Percentiles rank a stretch among this genome's conserved stretches.
phyloP scores from a whole-genome alignment of 2,329 filamentous ascomycete genomes.

The Fusarium papillatum region DNA sequence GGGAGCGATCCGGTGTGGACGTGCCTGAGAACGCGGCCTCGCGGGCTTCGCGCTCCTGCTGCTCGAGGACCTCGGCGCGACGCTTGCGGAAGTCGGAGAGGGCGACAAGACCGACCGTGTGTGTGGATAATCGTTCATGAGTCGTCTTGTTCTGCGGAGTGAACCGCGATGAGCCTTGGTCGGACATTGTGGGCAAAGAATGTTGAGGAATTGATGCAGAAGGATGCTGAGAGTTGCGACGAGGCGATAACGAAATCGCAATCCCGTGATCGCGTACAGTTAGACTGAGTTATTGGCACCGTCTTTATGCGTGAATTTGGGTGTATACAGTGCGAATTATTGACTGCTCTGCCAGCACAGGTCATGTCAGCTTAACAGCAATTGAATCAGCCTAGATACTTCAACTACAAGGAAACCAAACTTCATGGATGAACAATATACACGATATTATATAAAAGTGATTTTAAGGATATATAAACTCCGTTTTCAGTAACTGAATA shows the following conservation, averaged over 20 bases:
- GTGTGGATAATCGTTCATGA: slow-evolving; percentile 85
- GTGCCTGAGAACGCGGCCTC: slow-evolving; percentile 66
- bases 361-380: not conserved
- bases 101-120: slow-evolving; percentile 91
- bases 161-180: slow-evolving; percentile 70
- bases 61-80: slow-evolving; percentile 92
- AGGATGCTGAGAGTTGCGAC: not conserved
- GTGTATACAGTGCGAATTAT: not conserved
- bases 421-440: not conserved
- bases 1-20: slow-evolving; percentile 64
- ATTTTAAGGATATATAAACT: not conserved
- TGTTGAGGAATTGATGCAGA: not conserved
- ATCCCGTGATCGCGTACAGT: slow-evolving; percentile 17
- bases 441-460: not conserved
- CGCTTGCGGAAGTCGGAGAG: slow-evolving; percentile 97
- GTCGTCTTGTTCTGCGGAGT: slow-evolving; percentile 82
- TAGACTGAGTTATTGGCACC: not conserved
- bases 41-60: slow-evolving; percentile 85
- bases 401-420: not conserved
- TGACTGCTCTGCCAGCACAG: not conserved
- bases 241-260: slow-evolving; percentile 3
- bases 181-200: slow-evolving; percentile 53
- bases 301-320: not conserved
- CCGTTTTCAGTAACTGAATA: not conserved
- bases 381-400: not conserved